Percentiles rank a stretch among this genome's conserved stretches.
Evolutionary conservation across 2,329 filamentous ascomycete species (phyloP).

Genomic region (Curvularia spicifera): DNA sequence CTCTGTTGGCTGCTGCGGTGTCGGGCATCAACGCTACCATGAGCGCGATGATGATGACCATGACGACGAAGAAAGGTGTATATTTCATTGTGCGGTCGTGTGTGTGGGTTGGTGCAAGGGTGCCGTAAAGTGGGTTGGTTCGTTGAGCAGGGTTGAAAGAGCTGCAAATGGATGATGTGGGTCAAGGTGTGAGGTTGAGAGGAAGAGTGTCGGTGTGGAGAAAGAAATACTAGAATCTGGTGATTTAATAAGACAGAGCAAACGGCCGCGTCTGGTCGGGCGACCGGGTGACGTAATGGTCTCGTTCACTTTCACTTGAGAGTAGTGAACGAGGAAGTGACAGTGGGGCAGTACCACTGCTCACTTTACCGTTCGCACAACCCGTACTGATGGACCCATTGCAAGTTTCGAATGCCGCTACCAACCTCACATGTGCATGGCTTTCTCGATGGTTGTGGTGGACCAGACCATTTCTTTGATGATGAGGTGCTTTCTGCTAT

Average conservation of each 20-base stretch:
- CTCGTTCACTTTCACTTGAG: not conserved
- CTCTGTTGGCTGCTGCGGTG: not conserved
- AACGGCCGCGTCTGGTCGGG: not conserved
- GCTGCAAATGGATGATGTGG: not conserved
- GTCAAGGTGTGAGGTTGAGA: not conserved
- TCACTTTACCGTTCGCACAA: not conserved
- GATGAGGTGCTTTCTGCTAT: not conserved
- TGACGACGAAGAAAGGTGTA: not conserved
- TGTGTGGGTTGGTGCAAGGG: not conserved
- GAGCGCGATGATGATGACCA: not conserved
- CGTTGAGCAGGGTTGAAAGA: not conserved
- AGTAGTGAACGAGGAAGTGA: not conserved
- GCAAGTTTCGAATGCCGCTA: not conserved
- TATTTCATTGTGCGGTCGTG: not conserved
- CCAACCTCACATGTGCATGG: not conserved
- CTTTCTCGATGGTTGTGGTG: not conserved
- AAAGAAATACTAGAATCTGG: not conserved
- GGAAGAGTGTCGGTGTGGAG: not conserved
- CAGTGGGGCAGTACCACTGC: not conserved
- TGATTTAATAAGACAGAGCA: not conserved
- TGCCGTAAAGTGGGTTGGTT: not conserved
- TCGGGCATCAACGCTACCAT: not conserved
- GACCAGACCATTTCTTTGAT: not conserved
- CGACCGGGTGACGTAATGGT: not conserved
- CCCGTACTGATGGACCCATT: not conserved